Evolutionary conservation across 495 filamentous ascomycete genomes (phyloP), one percentile per base, ranked within the genome.

Genomic region (Penicillium psychrofluorescens): DNA sequence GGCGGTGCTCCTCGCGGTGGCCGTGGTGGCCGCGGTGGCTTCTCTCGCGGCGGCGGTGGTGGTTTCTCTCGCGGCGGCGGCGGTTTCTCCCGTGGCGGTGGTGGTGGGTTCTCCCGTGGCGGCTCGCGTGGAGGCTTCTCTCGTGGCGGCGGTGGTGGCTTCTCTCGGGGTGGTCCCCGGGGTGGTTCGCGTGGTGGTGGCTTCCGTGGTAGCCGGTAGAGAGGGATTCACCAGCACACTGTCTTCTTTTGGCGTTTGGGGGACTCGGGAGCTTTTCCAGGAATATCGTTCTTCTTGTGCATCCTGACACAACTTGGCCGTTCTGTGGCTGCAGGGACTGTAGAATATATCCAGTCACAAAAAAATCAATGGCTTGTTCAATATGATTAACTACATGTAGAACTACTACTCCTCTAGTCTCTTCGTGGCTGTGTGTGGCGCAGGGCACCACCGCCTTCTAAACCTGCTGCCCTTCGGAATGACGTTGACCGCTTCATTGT

Each of bases 171-270:
- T 38, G 55, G 62, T 35, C 44, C 52, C 43, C 44, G 61, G 41
- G 57, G 66, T 49, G 48, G 41, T 27, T 43, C 46, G 49, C 49
- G 59, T 43, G 62, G 62, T 44, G 54, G 55, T 40, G 59, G 63
- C 35, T 66, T 66, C 64, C 59, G 66, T 54, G 56, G 63, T 46
- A 52, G 61, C 36, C 46, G 51, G 35, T 72, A 62, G 56, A 61
- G 50, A 53, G 51, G 48, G 45, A 59, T 50, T 49, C 61, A 48
- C 51, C 54, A 58, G 40, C 43, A 55, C 65, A 59, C 55, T 70
- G 62, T 68, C 64, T 69, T 64, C 55, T 71, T 68, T 63, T 50
- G 69, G 69, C 69, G 69, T 73, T 71, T 60, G 66, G 67, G 70
- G 67, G 68, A 71, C 59, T 59, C 49, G 67, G 69, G 65, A 68